Evolutionary conservation across 345 rosid species (phyloP), one percentile per base, ranked within the genome.

Genomic region (Carallia brachiata): DNA sequence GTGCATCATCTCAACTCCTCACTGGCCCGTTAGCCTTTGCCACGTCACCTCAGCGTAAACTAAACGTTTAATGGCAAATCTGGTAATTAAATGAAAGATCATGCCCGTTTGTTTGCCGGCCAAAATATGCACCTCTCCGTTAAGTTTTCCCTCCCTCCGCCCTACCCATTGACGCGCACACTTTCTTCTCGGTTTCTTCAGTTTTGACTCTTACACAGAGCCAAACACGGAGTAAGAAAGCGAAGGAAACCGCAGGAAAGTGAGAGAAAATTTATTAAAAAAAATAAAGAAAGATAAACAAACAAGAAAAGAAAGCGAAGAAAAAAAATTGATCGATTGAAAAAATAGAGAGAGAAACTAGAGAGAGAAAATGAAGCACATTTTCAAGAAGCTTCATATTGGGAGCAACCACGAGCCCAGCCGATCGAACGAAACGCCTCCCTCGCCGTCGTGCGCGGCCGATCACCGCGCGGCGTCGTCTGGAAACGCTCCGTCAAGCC

Each of bases 351-450:
- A 32, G 57, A 63, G 27, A 52, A 61, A 50, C 19, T 57, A 37
- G 6, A 28, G 61, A 27, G 53, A 23, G 62, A 71, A 80, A 72
- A 95, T 95, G 98, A 95, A 84, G 83, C 85, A 92, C 87, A 96
- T 96, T 84, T 90, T 96, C 78, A 91, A 86, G 89, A 95, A 90
- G 85, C 84, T 95, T 8, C 99, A 95, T 73, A 77, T 77, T 72
- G 96, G 96, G 19, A 86, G 82, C 76, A 83, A 70, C 77, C 89
- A 90, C 70, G 92, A 92, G 68, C 84, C 84, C 16, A 79, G 84
- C 80, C 89, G 96, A 52, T 81, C 89, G 56, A 88, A 85, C 83
- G 97, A 92, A 66, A 74, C 90, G 39, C 82, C 76, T 52, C 44
- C 82, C 0, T 71, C 93, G 1, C 69, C 76, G 17, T 69, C 87